Base-by-base conservation (phyloP, 805 yeast species). In the Candida coleopterorum region DNA sequence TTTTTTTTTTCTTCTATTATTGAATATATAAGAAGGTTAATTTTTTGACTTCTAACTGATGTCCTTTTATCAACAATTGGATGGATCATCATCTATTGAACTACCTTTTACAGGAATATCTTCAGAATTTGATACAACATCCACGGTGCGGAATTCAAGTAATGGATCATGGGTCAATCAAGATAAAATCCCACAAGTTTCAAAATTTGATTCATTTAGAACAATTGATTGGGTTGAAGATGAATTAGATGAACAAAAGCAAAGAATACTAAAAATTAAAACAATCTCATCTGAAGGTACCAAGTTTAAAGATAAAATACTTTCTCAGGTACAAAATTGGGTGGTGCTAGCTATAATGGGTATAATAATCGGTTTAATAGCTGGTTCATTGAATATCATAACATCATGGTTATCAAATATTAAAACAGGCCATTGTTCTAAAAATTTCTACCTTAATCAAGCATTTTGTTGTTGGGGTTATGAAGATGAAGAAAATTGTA, bases 391-490 rank as follows among this genome's bases (percentile, higher is more conserved):
- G 36, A 88, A 85, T 49, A 75, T 90, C 12, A 70, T 87, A 12
- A 87, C 97, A 0, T 90, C 86, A 35, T 87, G 89, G 75, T 60
- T 93, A n/a, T 82, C 87, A 3, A 81, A 81, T 49, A 58, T 88
- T 43, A 77, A 87, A 42, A 62, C 75, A 2, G 98, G 98, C 0
- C 77, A 81, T 57, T 93, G 98, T 60, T 55, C 75, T 2, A 58
- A 70, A 14, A 76, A 78, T 22, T 77, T 87, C 56, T 77, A 88
- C 48, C 64, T 88, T 22, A 87, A 78, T 57, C 72, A 74, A 53
- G 67, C 75, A 7, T 85, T 86, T 49, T 93, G 98, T 58, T 90
- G 97, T 58, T 76, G 84, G 77, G 85, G 80, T 12, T 75, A 66
- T 37, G 58, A 52, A 7, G 72, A 56, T 21, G 33, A 34, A 7